phyloP scores from a whole-genome alignment of 495 filamentous ascomycete species.

The Halenospora varia region DNA sequence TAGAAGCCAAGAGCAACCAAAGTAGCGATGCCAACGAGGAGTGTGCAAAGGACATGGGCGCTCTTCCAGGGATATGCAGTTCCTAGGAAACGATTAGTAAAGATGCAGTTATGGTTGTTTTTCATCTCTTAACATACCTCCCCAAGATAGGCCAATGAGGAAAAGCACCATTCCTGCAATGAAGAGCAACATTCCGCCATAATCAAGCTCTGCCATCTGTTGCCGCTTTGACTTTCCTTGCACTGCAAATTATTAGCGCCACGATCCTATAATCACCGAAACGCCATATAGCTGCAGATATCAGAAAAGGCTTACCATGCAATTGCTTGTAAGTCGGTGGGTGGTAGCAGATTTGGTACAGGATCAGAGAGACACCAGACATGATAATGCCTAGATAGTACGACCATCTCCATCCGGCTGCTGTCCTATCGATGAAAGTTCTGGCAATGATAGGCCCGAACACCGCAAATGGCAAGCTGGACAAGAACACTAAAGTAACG shows the following conservation, averaged over 20 bases:
- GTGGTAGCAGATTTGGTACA: slow-evolving; percentile 37
- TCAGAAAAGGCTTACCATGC: slow-evolving; percentile 18
- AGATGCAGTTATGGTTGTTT: no score
- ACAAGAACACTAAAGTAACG: slow-evolving; percentile 36
- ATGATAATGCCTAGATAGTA: slow-evolving; percentile 44
- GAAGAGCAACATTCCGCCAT: slow-evolving; percentile 24
- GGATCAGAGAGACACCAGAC: slow-evolving; percentile 30
- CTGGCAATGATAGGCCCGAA: slow-evolving; percentile 41
- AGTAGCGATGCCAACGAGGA: slow-evolving; percentile 27
- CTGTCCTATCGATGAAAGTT: slow-evolving; percentile 32
- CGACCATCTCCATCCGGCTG: slow-evolving; percentile 37
- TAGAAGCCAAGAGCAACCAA: slow-evolving; percentile 37
- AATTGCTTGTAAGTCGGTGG: slow-evolving; percentile 33
- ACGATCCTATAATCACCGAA: neutral
- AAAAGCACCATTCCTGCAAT: neutral
- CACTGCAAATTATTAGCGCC: neutral
- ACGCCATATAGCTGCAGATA: no score
- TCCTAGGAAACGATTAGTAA: no score
- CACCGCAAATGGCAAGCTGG: slow-evolving; percentile 34
- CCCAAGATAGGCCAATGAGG: neutral
- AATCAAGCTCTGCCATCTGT: slow-evolving; percentile 39
- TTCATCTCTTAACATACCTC: no score
- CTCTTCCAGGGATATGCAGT: slow-evolving; percentile 26
- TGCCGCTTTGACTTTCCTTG: slow-evolving; percentile 27
- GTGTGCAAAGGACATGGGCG: slow-evolving; percentile 23